phyloP scores from a whole-genome alignment of 495 filamentous ascomycete species.

The Astrothelium subdiscretum region DNA sequence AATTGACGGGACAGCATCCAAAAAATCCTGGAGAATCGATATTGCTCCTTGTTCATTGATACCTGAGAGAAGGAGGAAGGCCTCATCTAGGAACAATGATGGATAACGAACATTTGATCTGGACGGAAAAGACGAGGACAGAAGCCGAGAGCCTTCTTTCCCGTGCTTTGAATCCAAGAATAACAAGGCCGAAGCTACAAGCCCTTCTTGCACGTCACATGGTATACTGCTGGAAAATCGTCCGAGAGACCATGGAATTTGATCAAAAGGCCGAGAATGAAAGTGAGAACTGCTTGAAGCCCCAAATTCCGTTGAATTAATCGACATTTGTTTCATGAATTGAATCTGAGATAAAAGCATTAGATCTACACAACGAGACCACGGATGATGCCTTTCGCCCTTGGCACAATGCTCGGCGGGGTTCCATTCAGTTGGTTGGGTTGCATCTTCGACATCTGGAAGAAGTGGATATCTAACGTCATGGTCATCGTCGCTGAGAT shows the following conservation, averaged over 20 bases:
- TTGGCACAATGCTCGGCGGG: neutral
- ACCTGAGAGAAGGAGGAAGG: neutral
- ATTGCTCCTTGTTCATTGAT: neutral
- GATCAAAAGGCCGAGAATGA: too few relatives aligned
- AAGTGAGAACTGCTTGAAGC: too few relatives aligned
- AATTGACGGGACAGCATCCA: neutral
- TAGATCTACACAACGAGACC: neutral
- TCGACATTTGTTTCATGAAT: neutral
- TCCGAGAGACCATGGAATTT: too few relatives aligned
- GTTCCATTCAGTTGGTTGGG: neutral
- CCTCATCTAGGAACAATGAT: neutral
- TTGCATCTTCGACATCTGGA: neutral
- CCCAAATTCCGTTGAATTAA: too few relatives aligned
- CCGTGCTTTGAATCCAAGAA: neutral
- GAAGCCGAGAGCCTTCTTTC: neutral
- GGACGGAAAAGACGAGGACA: neutral
- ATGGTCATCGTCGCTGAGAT: neutral
- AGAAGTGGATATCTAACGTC: neutral
- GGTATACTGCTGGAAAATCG: too few relatives aligned
- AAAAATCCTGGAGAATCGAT: neutral
- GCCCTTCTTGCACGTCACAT: neutral
- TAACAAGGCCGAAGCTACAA: neutral
- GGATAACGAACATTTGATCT: neutral
- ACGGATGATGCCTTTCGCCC: neutral
- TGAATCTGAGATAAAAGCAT: neutral